Percentiles rank a stretch among this genome's conserved stretches.
Conservation (phyloP, 106 monocot species). For the Apostasia shenzhenica region DNA sequence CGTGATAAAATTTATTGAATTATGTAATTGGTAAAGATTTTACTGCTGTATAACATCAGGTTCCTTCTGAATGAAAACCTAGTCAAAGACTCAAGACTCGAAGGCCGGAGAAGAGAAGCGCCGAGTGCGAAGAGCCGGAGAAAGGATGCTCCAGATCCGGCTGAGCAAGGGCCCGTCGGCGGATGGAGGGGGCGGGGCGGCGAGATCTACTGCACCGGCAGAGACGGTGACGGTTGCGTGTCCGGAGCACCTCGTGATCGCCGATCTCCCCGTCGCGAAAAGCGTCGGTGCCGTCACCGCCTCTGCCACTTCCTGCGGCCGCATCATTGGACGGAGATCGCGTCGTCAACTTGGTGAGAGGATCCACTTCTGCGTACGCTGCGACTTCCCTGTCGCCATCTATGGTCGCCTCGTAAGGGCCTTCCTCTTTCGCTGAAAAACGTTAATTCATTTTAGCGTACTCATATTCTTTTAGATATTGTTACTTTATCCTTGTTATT, state of each 20-base stretch:
- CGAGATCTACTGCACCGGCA: slow-evolving; percentile 14
- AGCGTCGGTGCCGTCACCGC: slow-evolving; percentile 13
- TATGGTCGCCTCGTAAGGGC: slow-evolving; percentile 29
- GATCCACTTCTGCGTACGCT: slow-evolving; percentile 42
- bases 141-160: slow-evolving; percentile 78
- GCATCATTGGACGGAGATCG: slow-evolving; percentile 15
- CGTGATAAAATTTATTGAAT: too few relatives aligned
- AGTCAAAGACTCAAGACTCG: too few relatives aligned
- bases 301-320: neutral
- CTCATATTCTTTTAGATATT: too few relatives aligned
- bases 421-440: neutral
- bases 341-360: slow-evolving; percentile 20
- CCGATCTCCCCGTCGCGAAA: slow-evolving; percentile 26
- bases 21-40: too few relatives aligned
- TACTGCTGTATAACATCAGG: too few relatives aligned
- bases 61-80: too few relatives aligned
- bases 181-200: slow-evolving; percentile 24
- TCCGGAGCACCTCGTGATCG: slow-evolving; percentile 17
- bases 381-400: slow-evolving; percentile 40
- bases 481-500: too few relatives aligned
- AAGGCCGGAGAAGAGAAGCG: neutral
- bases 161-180: slow-evolving; percentile 53
- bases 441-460: too few relatives aligned
- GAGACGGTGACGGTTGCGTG: slow-evolving; percentile 34
- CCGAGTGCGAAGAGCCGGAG: neutral